Conservation (phyloP, 495 filamentous ascomycete genomes). For the Aspergillus affinis region DNA sequence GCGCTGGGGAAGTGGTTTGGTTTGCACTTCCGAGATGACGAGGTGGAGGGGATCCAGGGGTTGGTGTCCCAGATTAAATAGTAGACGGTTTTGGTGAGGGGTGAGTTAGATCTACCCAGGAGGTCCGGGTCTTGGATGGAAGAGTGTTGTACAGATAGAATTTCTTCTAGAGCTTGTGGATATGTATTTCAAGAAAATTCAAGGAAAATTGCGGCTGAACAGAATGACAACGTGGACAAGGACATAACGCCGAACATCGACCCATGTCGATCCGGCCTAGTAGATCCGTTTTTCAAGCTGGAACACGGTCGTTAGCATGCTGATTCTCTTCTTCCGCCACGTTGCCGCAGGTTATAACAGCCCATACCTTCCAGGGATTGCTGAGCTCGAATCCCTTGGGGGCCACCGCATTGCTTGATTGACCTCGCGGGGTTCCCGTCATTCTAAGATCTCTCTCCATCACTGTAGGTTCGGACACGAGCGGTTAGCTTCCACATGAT, state of each 20-base stretch:
- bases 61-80: conserved; percentile 47
- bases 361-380: conserved; percentile 86
- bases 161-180: conserved; percentile 19
- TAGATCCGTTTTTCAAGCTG: conserved; percentile 46
- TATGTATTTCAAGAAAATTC: conserved; percentile 19
- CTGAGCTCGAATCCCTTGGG: conserved; percentile 89
- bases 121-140: conserved; percentile 2
- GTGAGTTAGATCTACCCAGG: not conserved
- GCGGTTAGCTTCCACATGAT: conserved; percentile 17
- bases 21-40: conserved; percentile 52
- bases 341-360: too few species aligned
- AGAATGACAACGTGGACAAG: conserved; percentile 10
- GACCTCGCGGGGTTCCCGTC: conserved; percentile 81
- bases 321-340: too few species aligned
- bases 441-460: conserved; percentile 93
- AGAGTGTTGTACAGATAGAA: conserved; percentile 22
- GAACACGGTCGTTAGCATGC: too few species aligned
- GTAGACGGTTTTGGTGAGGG: not conserved
- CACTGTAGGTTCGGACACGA: conserved; percentile 59
- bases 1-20: conserved; percentile 56
- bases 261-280: conserved; percentile 26
- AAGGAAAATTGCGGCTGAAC: conserved; percentile 16
- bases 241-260: conserved; percentile 8
- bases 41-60: conserved; percentile 50
- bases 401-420: conserved; percentile 75